These are phyloP conservation scores for Collybiopsis luxurians DNA, from an alignment of 768 basidiomycete genomes.

Conservation along the genomic window DNA sequence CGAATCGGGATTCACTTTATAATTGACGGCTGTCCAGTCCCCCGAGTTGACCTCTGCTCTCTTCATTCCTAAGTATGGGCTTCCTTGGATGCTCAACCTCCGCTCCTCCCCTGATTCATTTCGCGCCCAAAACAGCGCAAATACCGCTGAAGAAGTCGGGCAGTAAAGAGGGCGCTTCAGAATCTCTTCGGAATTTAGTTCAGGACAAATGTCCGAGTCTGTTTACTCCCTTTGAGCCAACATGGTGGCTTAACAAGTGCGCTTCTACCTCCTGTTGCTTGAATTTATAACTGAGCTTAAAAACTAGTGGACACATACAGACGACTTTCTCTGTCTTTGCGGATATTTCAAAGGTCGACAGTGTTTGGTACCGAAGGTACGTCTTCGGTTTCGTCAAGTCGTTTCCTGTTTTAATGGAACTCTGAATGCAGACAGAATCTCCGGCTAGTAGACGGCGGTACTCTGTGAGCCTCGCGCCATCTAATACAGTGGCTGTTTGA, in stretches of 20 bases:
- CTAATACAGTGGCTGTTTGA: neutral
- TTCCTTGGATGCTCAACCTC: conserved; percentile 4
- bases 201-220: conserved; percentile 4
- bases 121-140: conserved; percentile 6
- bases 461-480: conserved; percentile 41
- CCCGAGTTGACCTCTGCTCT: too few relatives aligned
- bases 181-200: conserved; percentile 1
- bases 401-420: neutral
- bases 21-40: neutral
- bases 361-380: conserved; percentile 55
- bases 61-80: neutral
- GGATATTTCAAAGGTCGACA: conserved; percentile 56
- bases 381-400: too few relatives aligned
- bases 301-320: conserved; percentile 57
- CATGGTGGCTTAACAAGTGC: conserved; percentile 8
- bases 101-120: conserved; percentile 6
- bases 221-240: conserved; percentile 7
- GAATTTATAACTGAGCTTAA: neutral
- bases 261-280: neutral
- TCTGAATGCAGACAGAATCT: conserved; percentile 38
- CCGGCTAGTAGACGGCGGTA: conserved; percentile 58
- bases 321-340: conserved; percentile 60
- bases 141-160: neutral
- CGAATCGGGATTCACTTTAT: neutral
- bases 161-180: neutral